Evolutionary conservation across 1,139 yeast genomes (phyloP), one percentile per base, ranked within the genome.

Genomic region (Blastobotrys niveus): DNA sequence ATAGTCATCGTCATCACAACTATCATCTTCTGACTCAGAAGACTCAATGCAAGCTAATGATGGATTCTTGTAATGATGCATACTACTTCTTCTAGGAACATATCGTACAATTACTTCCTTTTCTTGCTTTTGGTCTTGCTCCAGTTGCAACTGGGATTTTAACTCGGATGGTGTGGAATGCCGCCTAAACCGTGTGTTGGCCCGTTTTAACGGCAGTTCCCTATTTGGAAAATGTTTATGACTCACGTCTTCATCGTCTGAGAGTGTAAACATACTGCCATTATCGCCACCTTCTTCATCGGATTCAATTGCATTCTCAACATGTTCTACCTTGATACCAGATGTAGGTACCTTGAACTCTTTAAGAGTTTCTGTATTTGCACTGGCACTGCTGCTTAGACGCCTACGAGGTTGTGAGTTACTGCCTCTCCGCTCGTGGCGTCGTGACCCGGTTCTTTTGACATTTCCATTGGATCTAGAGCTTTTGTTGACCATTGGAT

Each of bases 121-220:
- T 7, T 15, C n/a, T 22, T 40, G 25, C 29, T 27, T n/a, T 2
- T 9, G 2, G 6, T 12, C 21, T 5, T 20, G 27, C 34, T 40
- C 30, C 15, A 19, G 22, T 26, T 29, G 24, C 15, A 14, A 15
- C 34, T 38, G 32, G 14, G 12, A 29, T 19, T 31, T 21, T 2
- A 27, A 8, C 34, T 34, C 43, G 12, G 43, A 33, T 3, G 43
- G 43, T n/a, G 43, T 40, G 19, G 34, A 25, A 34, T 40, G 43
- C 20, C 43, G 33, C 20, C 43, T 25, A 31, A 40, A 40, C 29
- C 43, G 17, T 2, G 43, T 40, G 19, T 40, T 40, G 3, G 43
- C 43, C 19, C 34, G 21, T 26, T 40, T 40, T 15, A 21, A 15
- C 12, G 32, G 38, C 27, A 20, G 20, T 14, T 27, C 17, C n/a